Evolutionary conservation across 129 eudicot species (phyloP), one percentile per base, ranked within the genome.

Genomic region (Ambrosia artemisiifolia): DNA sequence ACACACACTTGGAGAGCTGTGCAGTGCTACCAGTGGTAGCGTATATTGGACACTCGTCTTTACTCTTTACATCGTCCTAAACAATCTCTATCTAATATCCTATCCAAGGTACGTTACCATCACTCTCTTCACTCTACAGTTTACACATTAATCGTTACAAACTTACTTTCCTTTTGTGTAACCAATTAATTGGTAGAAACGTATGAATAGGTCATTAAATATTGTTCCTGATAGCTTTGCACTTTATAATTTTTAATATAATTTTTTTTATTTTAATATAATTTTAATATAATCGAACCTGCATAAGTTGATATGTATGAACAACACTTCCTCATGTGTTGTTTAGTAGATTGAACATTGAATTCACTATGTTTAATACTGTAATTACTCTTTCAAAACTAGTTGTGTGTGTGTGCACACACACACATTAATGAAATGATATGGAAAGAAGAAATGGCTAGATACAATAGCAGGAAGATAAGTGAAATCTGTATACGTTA

Each of bases 91-190:
- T 36, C 54, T 9, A 10, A 20, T 17, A 28, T 32, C 35, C 50
- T 30, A 6, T 56, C 24, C 54, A 46, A 67, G 70, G 81, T 69
- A 51, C 60, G 80, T 59, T 68, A 63, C 7, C 78, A 72, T 61
- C 70, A 9, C 59, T 16, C 17, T 50, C 38, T 18, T 42, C 28
- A 56, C 47, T 54, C 38, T 24, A 32, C 43, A 28, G 14, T 36
- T 4, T 36, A 36, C 42, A 36, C 28, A 20, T 54, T 33, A 73
- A 3, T 62, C 70, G 61, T 1, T 61, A 33, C 11, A 61, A 62
- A 73, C 20, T 18, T 47, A 72, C 46, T 72, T 55, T 60, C 43
- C 69, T 59, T 66, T 59, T 72, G 12, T 46, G 6, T 3, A 49
- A 56, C 20, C 40, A 55, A 59, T 67, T 67, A 11, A 16, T 43